Conservation (phyloP, 345 rosid genomes). For the Orychophragmus violaceus region DNA sequence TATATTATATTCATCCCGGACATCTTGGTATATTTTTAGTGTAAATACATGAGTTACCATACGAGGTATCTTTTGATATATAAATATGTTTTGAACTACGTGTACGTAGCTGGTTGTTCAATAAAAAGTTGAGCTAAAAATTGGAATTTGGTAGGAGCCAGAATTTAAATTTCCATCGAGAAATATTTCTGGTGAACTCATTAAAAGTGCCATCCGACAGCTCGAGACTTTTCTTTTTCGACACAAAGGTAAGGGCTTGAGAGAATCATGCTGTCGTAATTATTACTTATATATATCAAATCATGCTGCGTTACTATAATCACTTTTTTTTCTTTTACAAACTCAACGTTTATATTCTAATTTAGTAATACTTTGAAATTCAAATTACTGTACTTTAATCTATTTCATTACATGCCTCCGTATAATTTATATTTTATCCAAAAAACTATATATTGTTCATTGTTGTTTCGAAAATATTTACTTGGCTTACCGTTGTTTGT, state of each 20-base stretch:
- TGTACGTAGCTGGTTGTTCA: background rate
- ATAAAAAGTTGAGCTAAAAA: background rate
- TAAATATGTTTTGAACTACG: background rate
- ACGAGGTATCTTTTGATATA: conserved; percentile 15
- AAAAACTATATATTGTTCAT: too few species aligned
- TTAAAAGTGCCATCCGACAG: conserved; percentile 34
- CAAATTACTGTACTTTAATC: background rate
- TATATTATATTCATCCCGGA: background rate
- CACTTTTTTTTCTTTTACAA: background rate
- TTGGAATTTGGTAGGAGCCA: conserved; percentile 18
- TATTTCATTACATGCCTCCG: background rate
- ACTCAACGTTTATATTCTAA: background rate
- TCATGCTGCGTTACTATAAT: background rate
- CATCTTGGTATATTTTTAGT: background rate
- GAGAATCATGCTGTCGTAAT: conserved; percentile 28
- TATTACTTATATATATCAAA: conserved; percentile 18
- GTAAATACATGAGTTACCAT: conserved; percentile 7
- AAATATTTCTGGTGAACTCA: conserved; percentile 29
- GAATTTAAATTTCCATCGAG: background rate
- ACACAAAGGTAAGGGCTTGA: conserved; percentile 26
- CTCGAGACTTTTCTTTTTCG: conserved; percentile 33
- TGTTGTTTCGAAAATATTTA: background rate
- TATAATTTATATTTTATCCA: background rate
- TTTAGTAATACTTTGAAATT: background rate
- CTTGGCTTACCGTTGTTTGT: conserved; percentile 21